These are phyloP conservation scores for Sclerotinia trifoliorum DNA, from an alignment of 2,329 filamentous ascomycete genomes.

Conservation along the genomic window DNA sequence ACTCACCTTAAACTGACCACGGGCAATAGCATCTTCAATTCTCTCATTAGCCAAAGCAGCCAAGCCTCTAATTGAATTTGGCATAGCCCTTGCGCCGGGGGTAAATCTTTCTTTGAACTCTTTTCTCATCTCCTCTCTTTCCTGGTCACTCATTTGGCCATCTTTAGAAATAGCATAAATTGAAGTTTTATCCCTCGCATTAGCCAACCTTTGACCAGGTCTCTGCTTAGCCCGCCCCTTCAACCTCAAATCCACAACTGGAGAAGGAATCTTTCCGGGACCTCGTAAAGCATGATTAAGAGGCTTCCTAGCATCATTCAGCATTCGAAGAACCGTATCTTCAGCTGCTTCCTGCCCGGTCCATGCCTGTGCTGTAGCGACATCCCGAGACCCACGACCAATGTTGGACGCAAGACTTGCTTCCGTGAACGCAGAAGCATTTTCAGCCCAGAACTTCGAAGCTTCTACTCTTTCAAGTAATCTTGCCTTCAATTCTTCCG, in stretches of 20 bases:
- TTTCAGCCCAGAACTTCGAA: constrained; percentile 52
- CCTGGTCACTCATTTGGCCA: constrained; percentile 62
- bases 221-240: constrained; percentile 43
- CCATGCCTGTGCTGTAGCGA: constrained; percentile 72
- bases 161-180: constrained; percentile 53
- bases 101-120: constrained; percentile 80
- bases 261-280: constrained; percentile 45
- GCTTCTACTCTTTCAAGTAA: constrained; percentile 57
- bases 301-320: constrained; percentile 75
- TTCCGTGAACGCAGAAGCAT: constrained; percentile 50
- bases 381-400: constrained; percentile 64
- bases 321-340: constrained; percentile 80
- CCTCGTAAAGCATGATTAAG: constrained; percentile 53
- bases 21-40: constrained; percentile 90
- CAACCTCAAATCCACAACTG: constrained; percentile 54
- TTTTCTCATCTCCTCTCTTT: constrained; percentile 67
- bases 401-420: constrained; percentile 55
- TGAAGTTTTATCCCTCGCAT: constrained; percentile 58
- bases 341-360: constrained; percentile 70
- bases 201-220: constrained; percentile 50
- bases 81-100: constrained; percentile 69
- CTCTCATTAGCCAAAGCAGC: constrained; percentile 82
- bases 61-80: constrained; percentile 74
- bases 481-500: constrained; percentile 58
- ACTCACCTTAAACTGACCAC: constrained; percentile 72